Percentiles rank a stretch among this genome's conserved stretches.
Conservation (phyloP, 768 basidiomycete genomes). For the Lactarius sp. region DNA sequence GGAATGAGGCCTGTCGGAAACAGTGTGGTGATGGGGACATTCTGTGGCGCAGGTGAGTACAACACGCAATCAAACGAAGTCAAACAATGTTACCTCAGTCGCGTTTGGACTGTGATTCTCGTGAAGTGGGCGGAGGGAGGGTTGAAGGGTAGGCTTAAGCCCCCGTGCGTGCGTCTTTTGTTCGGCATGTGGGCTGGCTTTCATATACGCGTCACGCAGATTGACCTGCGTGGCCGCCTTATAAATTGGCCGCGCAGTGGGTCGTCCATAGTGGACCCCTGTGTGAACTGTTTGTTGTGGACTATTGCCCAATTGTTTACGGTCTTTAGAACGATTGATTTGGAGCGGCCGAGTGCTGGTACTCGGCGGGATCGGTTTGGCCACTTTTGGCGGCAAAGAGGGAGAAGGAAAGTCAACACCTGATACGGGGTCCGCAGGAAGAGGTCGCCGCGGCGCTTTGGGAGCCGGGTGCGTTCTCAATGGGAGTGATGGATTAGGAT, state of each 20-base stretch:
- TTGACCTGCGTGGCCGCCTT: constrained; percentile 12
- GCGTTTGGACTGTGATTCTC: not conserved
- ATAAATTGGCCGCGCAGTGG: not conserved
- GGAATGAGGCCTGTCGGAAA: constrained; percentile 16
- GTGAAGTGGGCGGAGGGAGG: not conserved
- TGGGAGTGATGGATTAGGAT: not conserved
- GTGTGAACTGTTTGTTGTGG: not conserved
- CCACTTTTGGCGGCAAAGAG: not conserved
- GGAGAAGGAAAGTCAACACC: not conserved
- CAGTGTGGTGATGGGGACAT: constrained; percentile 7
- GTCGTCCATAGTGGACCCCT: not conserved
- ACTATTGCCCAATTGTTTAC: not conserved
- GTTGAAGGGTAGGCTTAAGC: not conserved
- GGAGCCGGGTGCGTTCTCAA: no score
- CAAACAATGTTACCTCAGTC: constrained; percentile 3
- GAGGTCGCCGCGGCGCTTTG: not conserved
- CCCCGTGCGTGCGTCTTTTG: not conserved
- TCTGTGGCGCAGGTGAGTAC: not conserved
- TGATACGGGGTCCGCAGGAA: not conserved
- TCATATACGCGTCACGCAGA: constrained; percentile 10
- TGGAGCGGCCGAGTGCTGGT: constrained; percentile 11
- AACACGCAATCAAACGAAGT: not conserved
- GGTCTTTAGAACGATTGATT: constrained; percentile 14
- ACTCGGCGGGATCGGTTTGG: not conserved
- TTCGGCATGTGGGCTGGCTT: not conserved